These are phyloP conservation scores for Plasmodium inui DNA, from an alignment of 169 alveolate species.

Conservation along the genomic window DNA sequence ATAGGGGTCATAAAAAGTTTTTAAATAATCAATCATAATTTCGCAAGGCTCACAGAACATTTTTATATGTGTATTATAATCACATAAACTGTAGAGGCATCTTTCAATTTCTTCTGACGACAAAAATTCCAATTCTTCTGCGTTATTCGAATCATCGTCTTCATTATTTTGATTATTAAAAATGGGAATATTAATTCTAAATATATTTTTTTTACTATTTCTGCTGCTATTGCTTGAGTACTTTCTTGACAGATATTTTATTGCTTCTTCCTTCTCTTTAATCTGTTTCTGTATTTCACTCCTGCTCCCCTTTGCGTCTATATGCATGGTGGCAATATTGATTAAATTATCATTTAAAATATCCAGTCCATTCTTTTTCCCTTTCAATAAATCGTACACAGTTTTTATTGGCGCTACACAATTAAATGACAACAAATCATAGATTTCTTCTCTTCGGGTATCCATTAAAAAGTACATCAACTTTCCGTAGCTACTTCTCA, in stretches of 20 bases:
- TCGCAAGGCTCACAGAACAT: constrained; percentile 89
- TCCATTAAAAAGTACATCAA: constrained; percentile 92
- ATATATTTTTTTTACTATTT: constrained; percentile 72
- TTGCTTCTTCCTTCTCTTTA: constrained; percentile 85
- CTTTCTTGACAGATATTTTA: constrained; percentile 77
- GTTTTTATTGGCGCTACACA: constrained; percentile 90
- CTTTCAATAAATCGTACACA: constrained; percentile 86
- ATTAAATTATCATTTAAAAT: constrained; percentile 89
- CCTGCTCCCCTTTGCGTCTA: constrained; percentile 56
- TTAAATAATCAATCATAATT: constrained; percentile 85
- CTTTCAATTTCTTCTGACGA: constrained; percentile 92
- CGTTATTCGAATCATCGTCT: constrained; percentile 49
- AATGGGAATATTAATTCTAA: constrained; percentile 75
- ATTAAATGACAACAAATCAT: constrained; percentile 87
- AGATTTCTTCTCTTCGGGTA: constrained; percentile 88
- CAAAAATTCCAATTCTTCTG: constrained; percentile 78
- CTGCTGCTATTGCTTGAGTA: constrained; percentile 72
- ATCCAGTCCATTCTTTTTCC: constrained; percentile 87
- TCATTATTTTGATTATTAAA: constrained; percentile 77
- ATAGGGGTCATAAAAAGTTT: constrained; percentile 82
- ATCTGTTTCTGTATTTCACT: constrained; percentile 85
- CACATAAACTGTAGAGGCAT: constrained; percentile 92
- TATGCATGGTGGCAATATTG: constrained; percentile 89
- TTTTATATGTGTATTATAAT: constrained; percentile 89
- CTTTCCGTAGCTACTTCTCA: constrained; percentile 92